These are phyloP conservation scores for Colletotrichum chrysophilum DNA, from an alignment of 2,329 filamentous ascomycete genomes.

Conservation along the genomic window DNA sequence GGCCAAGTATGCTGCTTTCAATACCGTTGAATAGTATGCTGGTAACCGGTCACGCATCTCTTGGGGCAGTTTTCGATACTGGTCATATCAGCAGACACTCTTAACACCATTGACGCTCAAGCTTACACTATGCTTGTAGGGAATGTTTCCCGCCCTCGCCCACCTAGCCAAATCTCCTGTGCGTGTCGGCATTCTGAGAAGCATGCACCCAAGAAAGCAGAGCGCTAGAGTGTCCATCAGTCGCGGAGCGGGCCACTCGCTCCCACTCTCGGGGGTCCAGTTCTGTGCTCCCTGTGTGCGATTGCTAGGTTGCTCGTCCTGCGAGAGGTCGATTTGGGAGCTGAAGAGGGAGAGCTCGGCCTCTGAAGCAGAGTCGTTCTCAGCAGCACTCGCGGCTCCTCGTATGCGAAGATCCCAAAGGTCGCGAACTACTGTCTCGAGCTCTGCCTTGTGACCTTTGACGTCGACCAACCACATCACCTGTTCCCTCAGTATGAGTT, in stretches of 20 bases:
- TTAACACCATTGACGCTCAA: neutral
- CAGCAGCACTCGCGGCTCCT: conserved; percentile 38
- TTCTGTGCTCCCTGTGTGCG: conserved; percentile 38
- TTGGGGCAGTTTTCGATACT: conserved; percentile 64
- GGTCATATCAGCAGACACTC: neutral
- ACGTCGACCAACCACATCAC: conserved; percentile 72
- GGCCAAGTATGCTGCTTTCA: conserved; percentile 55
- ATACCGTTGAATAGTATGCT: conserved; percentile 59
- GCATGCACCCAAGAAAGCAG: conserved; percentile 79
- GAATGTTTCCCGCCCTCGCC: conserved; percentile 70
- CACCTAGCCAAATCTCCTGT: conserved; percentile 76
- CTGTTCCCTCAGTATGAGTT: conserved; percentile 85
- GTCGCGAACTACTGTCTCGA: conserved; percentile 82
- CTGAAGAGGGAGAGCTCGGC: conserved; percentile 41
- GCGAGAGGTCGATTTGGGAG: conserved; percentile 35
- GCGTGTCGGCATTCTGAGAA: conserved; percentile 78
- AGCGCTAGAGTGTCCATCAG: conserved; percentile 78
- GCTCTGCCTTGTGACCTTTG: conserved; percentile 70
- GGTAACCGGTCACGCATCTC: conserved; percentile 72
- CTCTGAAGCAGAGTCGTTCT: conserved; percentile 29
- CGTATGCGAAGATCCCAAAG: conserved; percentile 79
- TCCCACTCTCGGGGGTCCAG: conserved; percentile 49
- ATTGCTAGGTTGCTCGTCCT: conserved; percentile 32
- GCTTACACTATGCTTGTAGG: conserved; percentile 72
- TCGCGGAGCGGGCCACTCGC: conserved; percentile 64